Base-by-base conservation (phyloP, 176 grass and related monocot genomes). In the Zoysia japonica region DNA sequence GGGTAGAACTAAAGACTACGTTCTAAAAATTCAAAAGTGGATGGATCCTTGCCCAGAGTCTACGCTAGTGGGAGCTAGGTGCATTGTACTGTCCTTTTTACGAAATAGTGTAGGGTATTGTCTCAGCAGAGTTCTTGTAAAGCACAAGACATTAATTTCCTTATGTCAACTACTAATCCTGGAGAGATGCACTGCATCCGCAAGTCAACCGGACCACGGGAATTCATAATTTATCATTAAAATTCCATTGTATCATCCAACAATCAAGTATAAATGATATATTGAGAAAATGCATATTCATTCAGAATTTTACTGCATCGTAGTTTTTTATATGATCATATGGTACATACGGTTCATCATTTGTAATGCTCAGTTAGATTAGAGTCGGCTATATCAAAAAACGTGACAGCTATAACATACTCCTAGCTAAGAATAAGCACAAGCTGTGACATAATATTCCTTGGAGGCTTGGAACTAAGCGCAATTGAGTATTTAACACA, bases 121-220 rank as follows among this genome's bases (percentile, higher is more conserved):
- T 12, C 11, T 3, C 1, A 51, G 49, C 9, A 51, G 9, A 51
- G 12, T 51, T 51, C 10, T 12, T 76, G 2, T 12, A 12, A 51
- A 51, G 10, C 49, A 51, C 10, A 51, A 51, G 7, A 12, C 9
- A 51, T 9, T 51, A 10, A 51, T 11, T 1, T 12, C 12, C 49
- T 51, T 74, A 44, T 44, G 5, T 44, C 11, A 63, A 19, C 20
- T 10, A 83, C 41, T 37, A 57, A 40, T 11, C 57, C 28, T 59
- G 60, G 49, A 55, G 49, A 87, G 41, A 66, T 59, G 73, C 41
- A 42, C 11, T 80, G 39, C 9, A 49, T 77, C 51, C 42, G 67
- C 12, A 47, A 67, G 80, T 39, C 74, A 74, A 38, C 47, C 13
- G 49, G 19, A 70, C 41, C 17, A 7, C 47, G 57, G 43, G 40